Evolutionary conservation across 2,329 filamentous ascomycete genomes (phyloP), one percentile per base, ranked within the genome.

Genomic region (Sordariomycetes sp.): DNA sequence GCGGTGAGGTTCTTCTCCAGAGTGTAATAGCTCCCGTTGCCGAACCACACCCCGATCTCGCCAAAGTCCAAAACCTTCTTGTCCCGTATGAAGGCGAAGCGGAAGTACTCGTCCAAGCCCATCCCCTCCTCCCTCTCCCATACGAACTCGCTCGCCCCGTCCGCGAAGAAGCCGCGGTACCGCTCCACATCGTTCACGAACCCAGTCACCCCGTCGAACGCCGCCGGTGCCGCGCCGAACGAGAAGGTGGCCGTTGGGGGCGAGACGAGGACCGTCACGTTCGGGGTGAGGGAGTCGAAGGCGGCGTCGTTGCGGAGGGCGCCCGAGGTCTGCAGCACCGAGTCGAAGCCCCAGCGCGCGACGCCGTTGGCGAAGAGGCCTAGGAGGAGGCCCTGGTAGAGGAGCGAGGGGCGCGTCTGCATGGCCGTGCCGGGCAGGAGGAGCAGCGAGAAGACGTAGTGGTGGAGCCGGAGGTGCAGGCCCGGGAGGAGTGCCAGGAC

Each of bases 311-410:
- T 69, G 18, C 80, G 79, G 1, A 71, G 77, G 0, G 84, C 82
- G 0, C 87, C 90, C 67, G 91, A 81, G 7, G 91, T 76, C 53
- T 91, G 24, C 5, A 53, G 83, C 7, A 80, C 79, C 59, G 83
- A 87, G 66, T 20, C 46, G 46, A 90, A 91, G 0, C 87, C 88
- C 88, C 87, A 90, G 18, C 87, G 75, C 3, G 87, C 88, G 56
- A 87, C 78, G n/a, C 88, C 88, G 64, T 91, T 90, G 69, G 91
- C 81, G 67, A 90, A 90, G 0, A 91, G 74, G 1, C 88, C 88
- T 8, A 90, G 72, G 0, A 91, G 75, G 18, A 91, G 70, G 2
- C 88, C 88, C 67, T 91, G 88, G 63, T 87, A 90, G 7, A 88
- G 68, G 6, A 90, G 71, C 8, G 79, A 81, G 0, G 86, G 82